phyloP scores from a whole-genome alignment of 1,139 yeast species.

The Candida sp. region DNA sequence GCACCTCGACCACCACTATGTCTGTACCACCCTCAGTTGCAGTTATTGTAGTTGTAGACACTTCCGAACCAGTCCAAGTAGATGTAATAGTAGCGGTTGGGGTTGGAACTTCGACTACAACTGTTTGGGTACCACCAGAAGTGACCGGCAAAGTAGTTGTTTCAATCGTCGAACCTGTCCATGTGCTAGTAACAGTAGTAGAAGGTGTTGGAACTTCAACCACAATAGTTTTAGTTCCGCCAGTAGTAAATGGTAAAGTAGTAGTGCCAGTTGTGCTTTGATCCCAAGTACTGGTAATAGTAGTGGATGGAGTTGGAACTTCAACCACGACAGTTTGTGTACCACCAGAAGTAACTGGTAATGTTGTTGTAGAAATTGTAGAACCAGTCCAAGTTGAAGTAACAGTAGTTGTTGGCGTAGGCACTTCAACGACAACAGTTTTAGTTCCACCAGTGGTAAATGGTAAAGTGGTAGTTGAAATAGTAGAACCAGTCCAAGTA shows the following conservation, averaged over 20 bases:
- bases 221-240: slow-evolving; percentile 13
- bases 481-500: slow-evolving; percentile 11
- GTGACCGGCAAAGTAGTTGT: not conserved
- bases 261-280: slow-evolving; percentile 1
- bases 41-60: slow-evolving; percentile 8
- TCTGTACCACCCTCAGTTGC: slow-evolving; percentile 11
- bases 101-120: slow-evolving; percentile 7
- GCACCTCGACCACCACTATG: too few species aligned
- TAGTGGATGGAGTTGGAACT: slow-evolving; percentile 13
- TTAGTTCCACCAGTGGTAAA: slow-evolving; percentile 9
- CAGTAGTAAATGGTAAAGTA: slow-evolving; percentile 6
- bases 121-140: slow-evolving; percentile 7
- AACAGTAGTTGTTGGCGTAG: slow-evolving; percentile 9
- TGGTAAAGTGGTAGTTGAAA: slow-evolving; percentile 6
- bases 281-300: slow-evolving; percentile 9
- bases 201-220: slow-evolving; percentile 13
- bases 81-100: slow-evolving; percentile 9
- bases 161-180: slow-evolving; percentile 10
- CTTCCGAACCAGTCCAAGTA: slow-evolving; percentile 2
- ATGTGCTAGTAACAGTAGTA: slow-evolving; percentile 5
- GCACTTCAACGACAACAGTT: slow-evolving; percentile 10
- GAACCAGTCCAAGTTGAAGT: slow-evolving; percentile 9
- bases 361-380: slow-evolving; percentile 7
- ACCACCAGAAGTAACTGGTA: slow-evolving; percentile 8
- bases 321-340: slow-evolving; percentile 16